These are phyloP conservation scores for Globisporangium uncinulatum DNA, from an alignment of 352 stramenopile species.

Conservation along the genomic window DNA sequence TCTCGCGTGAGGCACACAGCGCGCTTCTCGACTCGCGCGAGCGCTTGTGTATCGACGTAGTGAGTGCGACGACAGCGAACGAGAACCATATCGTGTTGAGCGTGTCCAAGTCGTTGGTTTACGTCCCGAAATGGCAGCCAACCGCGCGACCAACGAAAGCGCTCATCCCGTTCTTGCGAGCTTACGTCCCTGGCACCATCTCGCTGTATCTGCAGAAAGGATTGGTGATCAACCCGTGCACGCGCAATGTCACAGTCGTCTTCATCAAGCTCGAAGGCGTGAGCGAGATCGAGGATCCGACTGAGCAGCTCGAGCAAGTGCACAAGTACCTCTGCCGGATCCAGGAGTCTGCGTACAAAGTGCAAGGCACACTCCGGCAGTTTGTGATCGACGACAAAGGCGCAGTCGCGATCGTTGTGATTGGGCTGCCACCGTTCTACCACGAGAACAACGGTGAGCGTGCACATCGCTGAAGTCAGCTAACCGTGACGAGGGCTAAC, in stretches of 20 bases:
- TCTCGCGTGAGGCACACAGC: constrained; percentile 48
- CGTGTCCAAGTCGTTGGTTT: constrained; percentile 13
- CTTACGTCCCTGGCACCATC: constrained; percentile 69
- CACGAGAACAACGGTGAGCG: constrained; percentile 78
- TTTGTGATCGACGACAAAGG: constrained; percentile 88
- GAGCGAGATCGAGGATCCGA: constrained; percentile 31
- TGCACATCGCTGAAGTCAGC: background rate
- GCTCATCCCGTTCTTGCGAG: constrained; percentile 51
- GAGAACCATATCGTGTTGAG: constrained; percentile 47
- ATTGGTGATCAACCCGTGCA: constrained; percentile 53
- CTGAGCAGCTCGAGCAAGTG: constrained; percentile 43
- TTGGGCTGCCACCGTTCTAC: constrained; percentile 75
- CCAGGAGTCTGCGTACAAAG: constrained; percentile 74
- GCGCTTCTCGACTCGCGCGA: constrained; percentile 27
- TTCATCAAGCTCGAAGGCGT: constrained; percentile 67
- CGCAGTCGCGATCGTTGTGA: constrained; percentile 66
- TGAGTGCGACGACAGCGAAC: constrained; percentile 17
- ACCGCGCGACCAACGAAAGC: constrained; percentile 21
- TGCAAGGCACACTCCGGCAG: constrained; percentile 74
- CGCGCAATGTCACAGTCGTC: constrained; percentile 60
- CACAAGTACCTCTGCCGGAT: constrained; percentile 60
- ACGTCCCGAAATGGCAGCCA: constrained; percentile 2
- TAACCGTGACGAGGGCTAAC: constrained; percentile 1
- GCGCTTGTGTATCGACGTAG: constrained; percentile 17
- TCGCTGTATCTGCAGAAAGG: constrained; percentile 63